phyloP scores from a whole-genome alignment of 2,329 filamentous ascomycete genomes.

The Tolypocladium inflatum region DNA sequence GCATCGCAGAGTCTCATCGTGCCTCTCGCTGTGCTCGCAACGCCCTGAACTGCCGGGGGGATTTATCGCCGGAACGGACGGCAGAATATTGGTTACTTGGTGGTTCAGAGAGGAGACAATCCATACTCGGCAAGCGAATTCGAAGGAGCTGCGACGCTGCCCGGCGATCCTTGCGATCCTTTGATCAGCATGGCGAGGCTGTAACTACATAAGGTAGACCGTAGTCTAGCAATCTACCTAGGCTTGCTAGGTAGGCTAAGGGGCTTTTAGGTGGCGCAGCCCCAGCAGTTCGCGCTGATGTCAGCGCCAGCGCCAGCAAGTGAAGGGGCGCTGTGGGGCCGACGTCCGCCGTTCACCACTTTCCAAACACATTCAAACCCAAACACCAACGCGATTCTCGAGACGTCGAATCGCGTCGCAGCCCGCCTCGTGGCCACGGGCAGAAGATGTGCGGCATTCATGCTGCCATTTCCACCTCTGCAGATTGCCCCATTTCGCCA shows the following conservation, averaged over 20 bases:
- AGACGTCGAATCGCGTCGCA: slow-evolving; percentile 5
- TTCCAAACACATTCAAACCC: not conserved
- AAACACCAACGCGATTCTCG: not conserved
- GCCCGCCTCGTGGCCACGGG: not conserved
- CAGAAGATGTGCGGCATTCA: slow-evolving; percentile 52
- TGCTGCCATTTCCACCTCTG: slow-evolving; percentile 31
- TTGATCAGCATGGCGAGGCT: not conserved
- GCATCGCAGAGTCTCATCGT: not conserved
- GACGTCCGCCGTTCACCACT: not conserved
- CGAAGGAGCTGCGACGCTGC: not conserved
- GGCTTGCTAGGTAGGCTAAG: too few species aligned
- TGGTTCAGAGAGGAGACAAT: not conserved
- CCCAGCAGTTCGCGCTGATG: not conserved
- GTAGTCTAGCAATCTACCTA: too few species aligned
- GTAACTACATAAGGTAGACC: too few species aligned
- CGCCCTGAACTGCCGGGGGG: not conserved
- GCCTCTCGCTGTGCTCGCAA: not conserved
- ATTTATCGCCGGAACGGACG: not conserved
- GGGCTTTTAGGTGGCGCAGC: not conserved
- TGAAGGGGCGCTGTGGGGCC: not conserved
- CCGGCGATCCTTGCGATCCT: not conserved
- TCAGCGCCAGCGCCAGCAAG: not conserved
- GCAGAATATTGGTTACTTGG: not conserved
- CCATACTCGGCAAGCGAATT: not conserved
- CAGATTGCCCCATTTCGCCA: slow-evolving; percentile 17